A percentile compares a stretch with the other conserved stretches of the same genome.
phyloP scores from a whole-genome alignment of 73 alveolate species.

The Tetrahymena thermophila region DNA sequence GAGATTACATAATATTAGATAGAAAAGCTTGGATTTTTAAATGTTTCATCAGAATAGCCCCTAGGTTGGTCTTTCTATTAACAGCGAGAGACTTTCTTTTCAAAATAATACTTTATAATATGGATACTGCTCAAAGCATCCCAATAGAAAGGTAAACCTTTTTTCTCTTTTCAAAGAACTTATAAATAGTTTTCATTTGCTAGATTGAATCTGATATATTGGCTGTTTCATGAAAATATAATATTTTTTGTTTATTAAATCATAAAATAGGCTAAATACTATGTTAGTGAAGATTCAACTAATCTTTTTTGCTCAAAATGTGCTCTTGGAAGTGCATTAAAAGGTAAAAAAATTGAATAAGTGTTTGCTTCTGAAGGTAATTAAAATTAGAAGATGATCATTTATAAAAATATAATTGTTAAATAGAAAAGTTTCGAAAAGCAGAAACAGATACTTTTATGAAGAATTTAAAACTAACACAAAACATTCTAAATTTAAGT shows the following conservation, averaged over 20 bases:
- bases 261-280: neutral
- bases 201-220: neutral
- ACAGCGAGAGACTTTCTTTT: neutral
- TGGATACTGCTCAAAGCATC: neutral
- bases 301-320: neutral
- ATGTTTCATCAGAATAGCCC: neutral
- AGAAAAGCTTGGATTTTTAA: neutral
- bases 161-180: neutral
- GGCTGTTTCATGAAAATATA: neutral
- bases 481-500: neutral
- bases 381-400: neutral
- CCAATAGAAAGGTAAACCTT: neutral
- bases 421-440: neutral
- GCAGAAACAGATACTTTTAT: neutral
- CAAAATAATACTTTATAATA: neutral
- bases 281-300: neutral
- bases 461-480: neutral
- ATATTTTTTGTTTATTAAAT: too few species aligned
- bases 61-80: neutral
- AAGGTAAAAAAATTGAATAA: neutral
- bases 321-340: neutral
- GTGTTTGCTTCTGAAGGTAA: neutral
- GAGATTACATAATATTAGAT: neutral
- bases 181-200: neutral
- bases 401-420: neutral